Conservation (phyloP, 345 rosid species). For the Lenwebbia sp. region DNA sequence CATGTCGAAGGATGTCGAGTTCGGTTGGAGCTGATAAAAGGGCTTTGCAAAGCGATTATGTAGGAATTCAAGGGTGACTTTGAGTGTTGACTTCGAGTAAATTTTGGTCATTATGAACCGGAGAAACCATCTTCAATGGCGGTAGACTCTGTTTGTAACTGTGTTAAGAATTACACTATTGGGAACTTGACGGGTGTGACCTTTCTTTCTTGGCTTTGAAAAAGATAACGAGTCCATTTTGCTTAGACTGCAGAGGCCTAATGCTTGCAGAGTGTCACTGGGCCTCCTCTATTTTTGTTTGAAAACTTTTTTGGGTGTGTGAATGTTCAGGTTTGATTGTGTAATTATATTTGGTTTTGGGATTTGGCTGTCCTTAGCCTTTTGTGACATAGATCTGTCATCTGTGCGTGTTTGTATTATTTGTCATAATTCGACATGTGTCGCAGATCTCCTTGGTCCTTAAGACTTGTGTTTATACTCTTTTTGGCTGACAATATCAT, state of each 20-base stretch:
- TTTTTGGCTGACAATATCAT: neutral
- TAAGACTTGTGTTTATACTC: neutral
- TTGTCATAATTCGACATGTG: neutral
- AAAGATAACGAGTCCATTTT: neutral
- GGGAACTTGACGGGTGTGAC: neutral
- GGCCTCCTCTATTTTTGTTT: neutral
- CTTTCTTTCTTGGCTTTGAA: neutral
- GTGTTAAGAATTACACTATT: neutral
- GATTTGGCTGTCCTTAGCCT: neutral
- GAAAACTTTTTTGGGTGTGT: neutral
- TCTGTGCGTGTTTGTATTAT: neutral
- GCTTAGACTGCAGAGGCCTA: neutral
- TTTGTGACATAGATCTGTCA: neutral
- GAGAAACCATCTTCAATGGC: neutral
- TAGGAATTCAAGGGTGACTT: neutral
- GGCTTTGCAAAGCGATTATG: neutral
- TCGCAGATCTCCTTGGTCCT: neutral
- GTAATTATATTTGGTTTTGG: neutral
- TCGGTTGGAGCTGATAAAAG: neutral
- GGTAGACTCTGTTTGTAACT: neutral
- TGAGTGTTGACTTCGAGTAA: neutral
- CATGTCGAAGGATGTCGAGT: neutral
- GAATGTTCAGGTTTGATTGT: neutral
- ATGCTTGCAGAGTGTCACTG: neutral
- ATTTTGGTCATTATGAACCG: neutral